These are phyloP conservation scores for Boletellus ananiceps DNA, from an alignment of 768 basidiomycete species.

Conservation along the genomic window DNA sequence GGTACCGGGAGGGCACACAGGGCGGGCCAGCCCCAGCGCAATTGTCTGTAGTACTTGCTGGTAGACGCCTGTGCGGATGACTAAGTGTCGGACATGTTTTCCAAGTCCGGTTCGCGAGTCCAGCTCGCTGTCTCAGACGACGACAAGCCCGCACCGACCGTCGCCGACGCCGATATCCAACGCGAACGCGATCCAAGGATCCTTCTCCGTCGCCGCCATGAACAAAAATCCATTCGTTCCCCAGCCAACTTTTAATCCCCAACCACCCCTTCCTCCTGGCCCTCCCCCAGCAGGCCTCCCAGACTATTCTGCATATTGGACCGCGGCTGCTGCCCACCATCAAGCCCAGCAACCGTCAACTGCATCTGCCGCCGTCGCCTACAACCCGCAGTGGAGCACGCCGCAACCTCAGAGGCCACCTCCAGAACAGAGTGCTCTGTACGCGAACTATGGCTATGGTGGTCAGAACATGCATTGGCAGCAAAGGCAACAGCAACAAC, in stretches of 20 bases:
- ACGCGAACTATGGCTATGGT: conserved; percentile 91
- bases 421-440: conserved; percentile 77
- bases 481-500: conserved; percentile 60
- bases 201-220: conserved; percentile 39
- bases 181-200: conserved; percentile 11
- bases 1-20: too few relatives aligned
- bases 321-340: conserved; percentile 48
- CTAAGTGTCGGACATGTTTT: conserved; percentile 23
- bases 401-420: conserved; percentile 64
- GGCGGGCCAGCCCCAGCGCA: too few relatives aligned
- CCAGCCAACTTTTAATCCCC: conserved; percentile 60
- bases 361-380: conserved; percentile 44
- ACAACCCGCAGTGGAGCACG: conserved; percentile 63
- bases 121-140: conserved; percentile 24
- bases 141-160: conserved; percentile 11
- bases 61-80: conserved; percentile 10
- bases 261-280: conserved; percentile 77
- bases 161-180: conserved; percentile 8
- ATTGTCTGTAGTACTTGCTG: too few relatives aligned
- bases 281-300: conserved; percentile 70
- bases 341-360: conserved; percentile 33
- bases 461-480: conserved; percentile 60
- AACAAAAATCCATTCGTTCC: conserved; percentile 84
- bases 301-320: conserved; percentile 79
- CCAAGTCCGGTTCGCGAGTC: not conserved